phyloP scores from a whole-genome alignment of 192 early-diverging fungal genomes.

The Backusella australiensis region DNA sequence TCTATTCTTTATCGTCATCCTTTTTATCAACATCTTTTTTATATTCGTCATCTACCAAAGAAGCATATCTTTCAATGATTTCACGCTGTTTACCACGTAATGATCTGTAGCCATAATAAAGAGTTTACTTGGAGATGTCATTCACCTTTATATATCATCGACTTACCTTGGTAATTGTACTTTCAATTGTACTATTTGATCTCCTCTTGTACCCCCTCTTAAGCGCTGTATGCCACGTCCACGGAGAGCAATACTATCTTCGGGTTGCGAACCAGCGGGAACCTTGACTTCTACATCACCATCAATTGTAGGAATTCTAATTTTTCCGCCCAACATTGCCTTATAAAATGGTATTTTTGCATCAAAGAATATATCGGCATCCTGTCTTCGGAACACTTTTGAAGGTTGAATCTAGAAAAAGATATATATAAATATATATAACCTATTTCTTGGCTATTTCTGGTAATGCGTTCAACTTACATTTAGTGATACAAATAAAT shows the following conservation, averaged over 20 bases:
- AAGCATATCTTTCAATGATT: slow-evolving; percentile 60
- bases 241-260: slow-evolving; percentile 75
- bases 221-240: slow-evolving; percentile 72
- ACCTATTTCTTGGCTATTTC: background rate
- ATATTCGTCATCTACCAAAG: slow-evolving; percentile 33
- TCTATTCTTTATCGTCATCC: background rate
- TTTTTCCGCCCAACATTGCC: slow-evolving; percentile 84
- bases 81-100: slow-evolving; percentile 50
- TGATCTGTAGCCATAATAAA: slow-evolving; percentile 15
- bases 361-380: slow-evolving; percentile 73
- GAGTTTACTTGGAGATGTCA: background rate
- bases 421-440: background rate
- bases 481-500: slow-evolving; percentile 78
- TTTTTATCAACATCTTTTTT: background rate
- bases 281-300: slow-evolving; percentile 93
- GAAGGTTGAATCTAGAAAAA: slow-evolving; percentile 47
- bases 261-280: slow-evolving; percentile 83
- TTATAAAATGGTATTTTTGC: slow-evolving; percentile 78
- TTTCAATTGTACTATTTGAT: slow-evolving; percentile 88
- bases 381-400: slow-evolving; percentile 81
- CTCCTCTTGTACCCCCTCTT: slow-evolving; percentile 63
- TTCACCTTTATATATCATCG: background rate
- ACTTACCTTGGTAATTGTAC: slow-evolving; percentile 71
- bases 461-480: slow-evolving; percentile 36
- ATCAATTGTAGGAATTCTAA: slow-evolving; percentile 92